Base-by-base conservation (phyloP, 1,284 basidiomycete species). In the Leucoagaricus sp. region DNA sequence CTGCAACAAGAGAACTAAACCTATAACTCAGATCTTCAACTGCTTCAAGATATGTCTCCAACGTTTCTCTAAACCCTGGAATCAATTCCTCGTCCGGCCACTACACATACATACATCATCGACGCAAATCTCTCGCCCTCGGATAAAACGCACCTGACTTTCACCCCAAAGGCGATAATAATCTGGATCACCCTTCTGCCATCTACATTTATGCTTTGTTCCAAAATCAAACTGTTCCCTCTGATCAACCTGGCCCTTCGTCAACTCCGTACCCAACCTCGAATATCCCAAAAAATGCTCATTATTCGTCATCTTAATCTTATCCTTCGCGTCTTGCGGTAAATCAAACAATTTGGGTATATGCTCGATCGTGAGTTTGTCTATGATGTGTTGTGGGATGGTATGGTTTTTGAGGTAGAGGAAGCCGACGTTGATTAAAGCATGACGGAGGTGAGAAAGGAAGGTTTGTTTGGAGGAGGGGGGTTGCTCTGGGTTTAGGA, bases 151-250 rank as follows among this genome's bases (percentile, higher is more conserved):
- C 55, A 85, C 86, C 78, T 89, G 86, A 46, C 78, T 73, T 4
- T 79, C 76, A 0, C 87, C 87, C 85, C 85, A 86, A 4, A 88
- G 70, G 53, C 77, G 77, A 61, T 80, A 73, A 64, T 85, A 85
- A 31, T 86, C 84, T 6, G 84, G 85, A 57, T 81, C 78, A 1
- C 82, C 84, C 3, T 75, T 68, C 55, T 73, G 80, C 80, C 83
- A 86, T 46, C 69, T 63, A 38, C 68, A 75, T 34, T 72, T 72
- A 64, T 81, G 80, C 17, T 73, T 75, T 2, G 85, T 88, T 38
- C 79, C 86, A 61, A 90, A 78, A 64, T 89, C 87, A 63, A 83
- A 86, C 70, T 88, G 86, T 65, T 90, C 87, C 40, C 86, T 74
- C 64, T 80, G 77, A 65, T 90, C 87, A 6, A 78, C 78, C 55